Percentiles rank a stretch among this genome's conserved stretches.
These are phyloP conservation scores for Hydrangea macrophylla DNA, from an alignment of 148 eudicot species.

Conservation along the genomic window DNA sequence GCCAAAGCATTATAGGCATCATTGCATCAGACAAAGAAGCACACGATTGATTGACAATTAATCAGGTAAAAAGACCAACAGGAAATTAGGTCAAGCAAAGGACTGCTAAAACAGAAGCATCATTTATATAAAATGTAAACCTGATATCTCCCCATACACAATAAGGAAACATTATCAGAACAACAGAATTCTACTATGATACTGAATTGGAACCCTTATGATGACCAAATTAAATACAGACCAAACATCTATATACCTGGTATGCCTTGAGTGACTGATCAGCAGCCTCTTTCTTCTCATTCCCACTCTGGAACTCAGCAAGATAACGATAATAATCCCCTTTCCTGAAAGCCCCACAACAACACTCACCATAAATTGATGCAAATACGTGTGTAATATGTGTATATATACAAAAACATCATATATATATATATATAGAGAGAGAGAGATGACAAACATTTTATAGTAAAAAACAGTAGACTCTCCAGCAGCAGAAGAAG, in stretches of 20 bases:
- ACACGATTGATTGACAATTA: not conserved
- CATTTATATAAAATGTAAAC: not conserved
- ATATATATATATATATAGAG: too few species aligned
- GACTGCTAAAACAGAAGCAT: too few species aligned
- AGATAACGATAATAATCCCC: conserved; percentile 39
- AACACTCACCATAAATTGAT: too few species aligned
- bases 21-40: too few species aligned
- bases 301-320: conserved; percentile 31
- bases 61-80: not conserved
- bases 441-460: conserved; percentile 18
- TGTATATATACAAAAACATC: too few species aligned
- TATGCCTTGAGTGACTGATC: conserved; percentile 35
- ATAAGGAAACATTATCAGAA: not conserved
- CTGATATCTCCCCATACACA: not conserved
- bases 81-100: not conserved
- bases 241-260: conserved; percentile 14
- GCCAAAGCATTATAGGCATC: too few species aligned
- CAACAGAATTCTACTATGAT: not conserved
- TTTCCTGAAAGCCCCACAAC: conserved; percentile 35
- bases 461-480: conserved; percentile 40
- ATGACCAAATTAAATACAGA: not conserved
- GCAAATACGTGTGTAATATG: too few species aligned
- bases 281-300: conserved; percentile 36
- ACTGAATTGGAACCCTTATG: not conserved
- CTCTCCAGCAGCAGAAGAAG: conserved; percentile 33